A percentile compares a stretch with the other conserved stretches of the same genome.
Conservation (phyloP, 148 eudicot species). For the Rhododendron simsii region DNA sequence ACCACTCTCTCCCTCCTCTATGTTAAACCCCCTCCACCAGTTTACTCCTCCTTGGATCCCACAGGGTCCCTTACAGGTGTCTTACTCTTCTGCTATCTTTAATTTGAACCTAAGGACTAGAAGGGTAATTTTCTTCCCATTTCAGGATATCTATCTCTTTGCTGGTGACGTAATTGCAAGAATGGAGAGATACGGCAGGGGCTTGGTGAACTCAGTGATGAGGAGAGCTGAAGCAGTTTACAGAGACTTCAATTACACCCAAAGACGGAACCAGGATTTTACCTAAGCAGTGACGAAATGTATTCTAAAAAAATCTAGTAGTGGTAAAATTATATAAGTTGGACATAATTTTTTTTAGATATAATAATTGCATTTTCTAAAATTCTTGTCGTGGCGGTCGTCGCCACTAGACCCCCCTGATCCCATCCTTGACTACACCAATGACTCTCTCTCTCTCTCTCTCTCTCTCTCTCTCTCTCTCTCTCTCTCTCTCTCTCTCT, state of each 20-base stretch:
- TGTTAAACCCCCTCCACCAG: constrained; percentile 25
- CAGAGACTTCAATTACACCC: not conserved
- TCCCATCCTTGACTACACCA: too few relatives aligned
- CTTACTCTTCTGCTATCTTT: not conserved
- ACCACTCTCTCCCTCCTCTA: constrained; percentile 34
- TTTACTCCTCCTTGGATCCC: constrained; percentile 52
- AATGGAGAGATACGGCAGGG: not conserved
- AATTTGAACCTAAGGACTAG: not conserved
- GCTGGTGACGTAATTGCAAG: not conserved
- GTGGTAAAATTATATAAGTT: too few relatives aligned
- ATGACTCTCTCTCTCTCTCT: not conserved
- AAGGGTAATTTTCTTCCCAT: not conserved
- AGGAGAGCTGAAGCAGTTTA: not conserved
- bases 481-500: not conserved
- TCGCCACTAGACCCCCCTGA: too few relatives aligned
- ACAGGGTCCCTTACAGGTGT: constrained; percentile 17
- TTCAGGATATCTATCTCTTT: not conserved
- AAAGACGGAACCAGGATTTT: too few relatives aligned
- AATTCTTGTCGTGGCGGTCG: too few relatives aligned
- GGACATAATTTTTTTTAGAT: too few relatives aligned
- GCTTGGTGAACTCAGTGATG: not conserved
- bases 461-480: not conserved
- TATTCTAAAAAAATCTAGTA: too few relatives aligned
- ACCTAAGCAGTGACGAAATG: too few relatives aligned
- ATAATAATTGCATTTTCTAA: too few relatives aligned